A percentile compares a stretch with the other conserved stretches of the same genome.
Conservation (phyloP, 768 basidiomycete genomes). For the Pluteus cervinus region DNA sequence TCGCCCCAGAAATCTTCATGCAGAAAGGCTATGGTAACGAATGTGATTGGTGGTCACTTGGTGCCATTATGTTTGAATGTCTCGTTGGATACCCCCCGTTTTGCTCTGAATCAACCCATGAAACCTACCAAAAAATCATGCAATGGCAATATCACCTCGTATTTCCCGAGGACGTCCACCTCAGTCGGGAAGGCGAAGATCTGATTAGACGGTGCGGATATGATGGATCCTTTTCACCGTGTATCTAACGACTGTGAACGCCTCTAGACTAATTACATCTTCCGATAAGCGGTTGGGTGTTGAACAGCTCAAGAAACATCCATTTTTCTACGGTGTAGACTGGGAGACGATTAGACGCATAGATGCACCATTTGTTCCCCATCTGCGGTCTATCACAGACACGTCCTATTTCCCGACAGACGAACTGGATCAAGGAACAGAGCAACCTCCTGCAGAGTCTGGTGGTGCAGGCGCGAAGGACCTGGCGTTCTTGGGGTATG, state of each 20-base stretch:
- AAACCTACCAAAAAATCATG: slow-evolving; percentile 97
- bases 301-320: slow-evolving; percentile 86
- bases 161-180: slow-evolving; percentile 92
- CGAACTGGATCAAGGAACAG: slow-evolving; percentile 74
- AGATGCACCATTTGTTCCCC: slow-evolving; percentile 95
- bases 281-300: slow-evolving; percentile 71
- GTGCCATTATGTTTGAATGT: slow-evolving; percentile 98
- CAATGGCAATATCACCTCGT: slow-evolving; percentile 84
- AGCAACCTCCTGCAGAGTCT: slow-evolving; percentile 34
- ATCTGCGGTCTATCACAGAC: slow-evolving; percentile 87
- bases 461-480: slow-evolving; percentile 47
- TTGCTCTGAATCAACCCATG: slow-evolving; percentile 92
- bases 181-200: slow-evolving; percentile 89
- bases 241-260: background rate
- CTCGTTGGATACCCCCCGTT: slow-evolving; percentile 96
- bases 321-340: slow-evolving; percentile 95
- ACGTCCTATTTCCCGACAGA: slow-evolving; percentile 99
- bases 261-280: slow-evolving; percentile 70
- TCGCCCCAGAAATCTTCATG: slow-evolving; percentile 94
- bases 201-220: slow-evolving; percentile 66
- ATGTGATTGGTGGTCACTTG: slow-evolving; percentile 99
- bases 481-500: slow-evolving; percentile 62
- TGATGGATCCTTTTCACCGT: background rate
- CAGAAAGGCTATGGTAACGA: slow-evolving; percentile 98
- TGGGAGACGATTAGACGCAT: slow-evolving; percentile 86